Evolutionary conservation across 768 basidiomycete genomes (phyloP), one percentile per base, ranked within the genome.

Genomic region (Suillus spraguei): DNA sequence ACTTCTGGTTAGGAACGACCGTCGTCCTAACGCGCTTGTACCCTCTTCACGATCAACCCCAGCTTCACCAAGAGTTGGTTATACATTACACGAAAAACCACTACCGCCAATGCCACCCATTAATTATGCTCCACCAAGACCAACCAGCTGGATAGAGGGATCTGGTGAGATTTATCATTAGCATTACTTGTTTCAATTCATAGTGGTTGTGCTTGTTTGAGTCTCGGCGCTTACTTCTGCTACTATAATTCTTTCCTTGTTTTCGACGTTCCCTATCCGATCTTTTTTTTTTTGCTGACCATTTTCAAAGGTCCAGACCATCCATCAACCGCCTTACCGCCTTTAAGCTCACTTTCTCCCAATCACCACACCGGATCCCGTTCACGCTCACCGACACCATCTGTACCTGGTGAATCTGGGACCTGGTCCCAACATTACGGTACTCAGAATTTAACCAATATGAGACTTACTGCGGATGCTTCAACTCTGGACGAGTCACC

Each of bases 351-450:
- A 46, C 69, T 74, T 70, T 75, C 77, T 52, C 71, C 73, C 54
- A 70, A 66, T 60, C 67, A 67, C 32, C 70, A 67, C 35, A 68
- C 68, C 67, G 63, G 72, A 62, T 66, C 69, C 60, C 78, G 77
- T 68, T 75, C 79, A 73, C 80, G 78, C 73, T 76, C 78, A 39
- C 76, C 78, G 20, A 77, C 80, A 10, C 77, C 79, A 39, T 72
- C 76, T 41, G 69, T 71, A 59, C 67, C 64, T 39, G 64, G 63
- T 38, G 69, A 69, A 64, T 71, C 70, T 65, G 65, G 70, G 53
- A 62, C 64, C 60, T 70, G 70, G 72, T 70, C 75, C 5, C 70
- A 70, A 50, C 61, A 67, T 42, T 69, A 65, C 49, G 20, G 38
- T 44, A 44, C 65, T 20, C 68, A 68, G 9, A 62, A 62, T 62